Base-by-base conservation (phyloP, 768 basidiomycete species). In the Kwoniella bestiolae region DNA sequence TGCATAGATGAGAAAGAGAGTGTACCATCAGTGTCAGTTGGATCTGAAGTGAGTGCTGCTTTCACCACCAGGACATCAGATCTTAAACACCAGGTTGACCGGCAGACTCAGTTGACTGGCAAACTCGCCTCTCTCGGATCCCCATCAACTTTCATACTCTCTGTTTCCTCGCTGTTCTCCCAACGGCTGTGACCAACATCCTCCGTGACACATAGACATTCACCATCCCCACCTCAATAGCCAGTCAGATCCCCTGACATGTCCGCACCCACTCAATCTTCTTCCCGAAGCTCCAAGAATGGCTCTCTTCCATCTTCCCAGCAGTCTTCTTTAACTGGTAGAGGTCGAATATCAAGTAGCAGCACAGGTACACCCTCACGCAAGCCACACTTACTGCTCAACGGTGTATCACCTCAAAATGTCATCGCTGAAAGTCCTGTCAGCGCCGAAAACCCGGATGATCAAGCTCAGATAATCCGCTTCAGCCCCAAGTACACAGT, bases 351-450 rank as follows among this genome's bases (percentile, higher is more conserved):
- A 41, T 41, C 38, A 18, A 41, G 18, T 14, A 41, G 38, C 18
- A 41, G 25, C 14, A 7, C 26, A n/a, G 26, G 2, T 6, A 47
- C 38, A 3, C 45, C 35, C 26, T 28, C 41, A 23, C 5, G 4
- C 28, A 41, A 31, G 18, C 59, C 59, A 18, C 59, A 12, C 2
- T 16, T 60, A 31, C 59, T 60, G 18, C 59, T 58, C 56, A 21
- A 46, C 38, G 56, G 41, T 14, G n/a, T 8, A n/a, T n/a, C 38
- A n/a, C 4, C 56, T 2, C 56, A 46, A 14, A 26, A 46, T 35
- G 56, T 21, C 12, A 25, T 46, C 44, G 41, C 56, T 5, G 41
- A 23, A 26, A 26, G 28, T 16, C 56, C 56, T 16, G 50, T 51
- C 50, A 26, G 26, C 11, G 26, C 50, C 6, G 50, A 26, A 3